Base-by-base conservation (phyloP, 1,284 basidiomycete genomes). In the Ceratobasidium sp. region DNA sequence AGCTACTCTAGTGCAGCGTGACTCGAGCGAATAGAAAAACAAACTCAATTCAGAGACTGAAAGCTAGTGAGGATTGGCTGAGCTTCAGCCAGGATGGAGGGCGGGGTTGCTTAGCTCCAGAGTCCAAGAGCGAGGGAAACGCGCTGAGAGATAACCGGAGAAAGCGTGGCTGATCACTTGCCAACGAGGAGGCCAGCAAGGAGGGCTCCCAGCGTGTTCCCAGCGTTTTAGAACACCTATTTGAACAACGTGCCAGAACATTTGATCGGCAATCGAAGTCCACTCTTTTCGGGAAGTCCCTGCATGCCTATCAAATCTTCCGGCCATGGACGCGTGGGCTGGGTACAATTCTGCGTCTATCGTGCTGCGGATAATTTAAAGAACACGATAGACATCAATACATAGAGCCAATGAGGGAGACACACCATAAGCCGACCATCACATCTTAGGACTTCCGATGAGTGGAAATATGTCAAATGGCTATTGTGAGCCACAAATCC, bases 191-290 rank as follows among this genome's bases (percentile, higher is more conserved):
- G 11, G 32, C 4, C 26, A 58, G 32, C 55, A 38, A 58, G 66
- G 66, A 30, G 38, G 26, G 57, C 43, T n/a, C 54, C 66, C 66
- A 69, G 57, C 66, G 66, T 69, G 66, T 23, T 26, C 66, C 35
- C 47, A 30, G 41, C 46, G 26, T 41, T 57, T 38, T 23, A 18
- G 23, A 30, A 46, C 43, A 41, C 43, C 26, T 44, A 69, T 69
- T 69, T 57, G 41, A 46, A 58, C 66, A 58, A 47, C 52, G 66
- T 69, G 64, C 50, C 41, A 8, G 35, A n/a, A 14, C 21, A 30
- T 58, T 46, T 57, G 41, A 58, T 47, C 54, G 52, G 52, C 66
- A 32, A 23, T 38, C 14, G 18, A 46, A 44, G 52, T 35, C 41
- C 32, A 7, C 52, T 49, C 16, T 23, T 69, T 54, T 69, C 3